phyloP scores from a whole-genome alignment of 163 green algal species.

The Prototheca cutis region DNA sequence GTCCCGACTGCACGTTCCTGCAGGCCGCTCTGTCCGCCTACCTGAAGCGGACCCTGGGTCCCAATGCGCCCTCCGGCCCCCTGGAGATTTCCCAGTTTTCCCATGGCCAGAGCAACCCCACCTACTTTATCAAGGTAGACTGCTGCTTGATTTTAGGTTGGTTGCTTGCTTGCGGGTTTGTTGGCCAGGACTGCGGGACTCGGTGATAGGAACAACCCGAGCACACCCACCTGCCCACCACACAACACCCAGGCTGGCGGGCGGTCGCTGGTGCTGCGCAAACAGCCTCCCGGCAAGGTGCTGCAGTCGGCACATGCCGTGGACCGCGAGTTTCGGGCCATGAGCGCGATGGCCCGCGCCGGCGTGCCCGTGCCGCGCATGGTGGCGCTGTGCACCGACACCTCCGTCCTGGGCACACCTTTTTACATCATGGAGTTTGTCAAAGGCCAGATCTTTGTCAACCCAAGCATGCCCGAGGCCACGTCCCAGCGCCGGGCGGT shows the following conservation, averaged over 20 bases:
- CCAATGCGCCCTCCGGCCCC: neutral
- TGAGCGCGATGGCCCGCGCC: constrained; percentile 44
- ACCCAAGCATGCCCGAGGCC: constrained; percentile 53
- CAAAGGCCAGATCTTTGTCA: constrained; percentile 58
- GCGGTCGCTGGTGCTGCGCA: constrained; percentile 73
- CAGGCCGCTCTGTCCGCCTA: constrained; percentile 31
- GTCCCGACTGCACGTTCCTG: neutral
- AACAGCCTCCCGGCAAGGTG: constrained; percentile 87
- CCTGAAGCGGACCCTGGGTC: constrained; percentile 11
- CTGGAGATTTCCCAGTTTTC: constrained; percentile 61
- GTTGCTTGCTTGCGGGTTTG: no score
- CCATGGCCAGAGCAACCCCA: constrained; percentile 89
- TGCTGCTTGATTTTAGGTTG: neutral
- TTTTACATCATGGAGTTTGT: constrained; percentile 96
- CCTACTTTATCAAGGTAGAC: constrained; percentile 61
- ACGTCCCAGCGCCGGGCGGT: constrained; percentile 18
- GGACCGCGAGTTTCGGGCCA: constrained; percentile 64
- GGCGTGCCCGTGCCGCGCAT: constrained; percentile 43
- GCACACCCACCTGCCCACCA: neutral
- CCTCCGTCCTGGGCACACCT: constrained; percentile 69
- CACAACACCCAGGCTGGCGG: neutral
- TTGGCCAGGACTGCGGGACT: no score
- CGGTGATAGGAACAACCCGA: no score
- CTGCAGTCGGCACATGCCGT: constrained; percentile 90
- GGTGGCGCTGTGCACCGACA: constrained; percentile 60